Base-by-base conservation (phyloP, 495 filamentous ascomycete species). In the Xylaria longipes region DNA sequence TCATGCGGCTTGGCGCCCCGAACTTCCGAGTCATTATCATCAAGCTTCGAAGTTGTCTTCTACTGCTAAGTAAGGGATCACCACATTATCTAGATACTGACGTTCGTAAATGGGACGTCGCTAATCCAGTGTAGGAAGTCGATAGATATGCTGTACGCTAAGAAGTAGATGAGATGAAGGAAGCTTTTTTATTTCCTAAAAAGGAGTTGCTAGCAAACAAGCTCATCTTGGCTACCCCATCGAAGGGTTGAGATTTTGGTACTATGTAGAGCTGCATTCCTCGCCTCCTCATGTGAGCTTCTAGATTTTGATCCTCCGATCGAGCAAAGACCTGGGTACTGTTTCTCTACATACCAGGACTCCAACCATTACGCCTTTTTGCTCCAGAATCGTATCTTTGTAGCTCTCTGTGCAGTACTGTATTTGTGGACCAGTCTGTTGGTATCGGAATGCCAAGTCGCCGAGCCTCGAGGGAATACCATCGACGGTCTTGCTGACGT, bases 1-100 rank as follows among this genome's bases (percentile, higher is more conserved):
- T 15, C 54, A 22, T 58, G 33, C 27, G 27, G 48, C 61, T 65
- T 71, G 61, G 58, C 68, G 57, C 58, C 57, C 56, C 56, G 68
- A 58, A 8, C 52, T 61, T 57, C 56, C 54, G 57, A 20, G 29
- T 39, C 46, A 31, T 25, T 12, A 56, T 56, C 52, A 54, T n/a
- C 41, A 33, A 63, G 60, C 57, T 43, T 43, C 37, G 37, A 43
- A 43, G 22, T 27, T 43, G 37, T 45, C 37, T 61, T 61, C 12
- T 27, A 50, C 2, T 0, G n/a, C n/a, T n/a, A n/a, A n/a, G n/a
- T n/a, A 52, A 52, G 22, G 2, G 48, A 52, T 52, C 14, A 5
- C 22, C 27, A 31, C 52, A 56, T 15, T 54, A 37, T 8, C 3
- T 37, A 37, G 35, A 3, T 7, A 27, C 50, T 54, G 50, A 54